Percentiles rank a stretch among this genome's conserved stretches.
These are phyloP conservation scores for Talaromyces sp. DNA, from an alignment of 2,329 filamentous ascomycete species.

Conservation along the genomic window DNA sequence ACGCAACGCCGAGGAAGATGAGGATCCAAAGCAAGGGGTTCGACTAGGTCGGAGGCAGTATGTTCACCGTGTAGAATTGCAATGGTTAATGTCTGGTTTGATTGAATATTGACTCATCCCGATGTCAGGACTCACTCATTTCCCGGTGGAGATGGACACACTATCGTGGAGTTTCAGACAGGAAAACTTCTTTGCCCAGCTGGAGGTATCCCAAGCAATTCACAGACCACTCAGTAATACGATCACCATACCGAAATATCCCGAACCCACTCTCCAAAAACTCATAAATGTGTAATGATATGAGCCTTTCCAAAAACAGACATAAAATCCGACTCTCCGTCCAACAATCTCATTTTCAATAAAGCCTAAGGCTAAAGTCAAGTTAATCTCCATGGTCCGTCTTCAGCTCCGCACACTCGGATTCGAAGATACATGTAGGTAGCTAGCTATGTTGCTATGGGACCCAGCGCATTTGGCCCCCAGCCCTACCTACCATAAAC, in stretches of 20 bases:
- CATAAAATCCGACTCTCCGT: background rate
- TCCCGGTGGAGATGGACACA: background rate
- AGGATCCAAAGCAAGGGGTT: constrained; percentile 2
- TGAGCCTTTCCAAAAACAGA: background rate
- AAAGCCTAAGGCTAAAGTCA: background rate
- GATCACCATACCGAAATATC: background rate
- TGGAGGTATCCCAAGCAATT: background rate
- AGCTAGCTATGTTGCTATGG: background rate
- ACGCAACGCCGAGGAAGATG: no score
- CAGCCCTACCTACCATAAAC: background rate
- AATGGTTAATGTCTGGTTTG: background rate
- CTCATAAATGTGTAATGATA: no score
- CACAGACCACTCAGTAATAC: background rate
- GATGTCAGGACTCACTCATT: background rate
- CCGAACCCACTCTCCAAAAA: background rate
- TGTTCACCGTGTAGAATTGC: background rate
- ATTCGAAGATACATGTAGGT: background rate
- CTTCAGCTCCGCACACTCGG: background rate
- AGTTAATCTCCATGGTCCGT: background rate
- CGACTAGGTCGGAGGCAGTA: background rate
- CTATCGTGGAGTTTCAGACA: background rate
- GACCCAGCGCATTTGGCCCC: background rate
- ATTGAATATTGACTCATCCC: background rate
- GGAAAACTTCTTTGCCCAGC: background rate
- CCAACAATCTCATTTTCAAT: no score